Percentiles rank a stretch among this genome's conserved stretches.
phyloP scores from a whole-genome alignment of 2,329 filamentous ascomycete species.

The Capronia epimyces region DNA sequence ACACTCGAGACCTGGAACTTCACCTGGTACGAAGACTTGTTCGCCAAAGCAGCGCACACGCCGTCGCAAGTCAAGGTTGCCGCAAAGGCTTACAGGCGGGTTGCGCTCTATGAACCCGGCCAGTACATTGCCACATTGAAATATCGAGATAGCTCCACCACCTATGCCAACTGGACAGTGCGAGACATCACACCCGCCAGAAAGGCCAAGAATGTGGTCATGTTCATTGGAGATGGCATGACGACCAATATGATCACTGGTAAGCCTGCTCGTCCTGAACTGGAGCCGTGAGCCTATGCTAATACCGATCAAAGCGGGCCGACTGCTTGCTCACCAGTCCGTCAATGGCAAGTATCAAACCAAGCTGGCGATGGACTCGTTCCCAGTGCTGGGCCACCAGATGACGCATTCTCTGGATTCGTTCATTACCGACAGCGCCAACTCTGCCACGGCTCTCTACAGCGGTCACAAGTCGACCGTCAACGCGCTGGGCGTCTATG shows the following conservation, averaged over 20 bases:
- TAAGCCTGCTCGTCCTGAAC: constrained; percentile 6
- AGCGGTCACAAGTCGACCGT: constrained; percentile 78
- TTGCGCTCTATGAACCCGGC: constrained; percentile 72
- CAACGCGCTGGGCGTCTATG: constrained; percentile 76
- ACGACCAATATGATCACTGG: constrained; percentile 45
- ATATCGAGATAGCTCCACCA: constrained; percentile 68
- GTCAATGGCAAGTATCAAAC: constrained; percentile 80
- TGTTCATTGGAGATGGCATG: constrained; percentile 72
- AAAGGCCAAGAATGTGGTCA: constrained; percentile 76
- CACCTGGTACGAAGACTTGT: constrained; percentile 77
- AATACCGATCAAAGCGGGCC: constrained; percentile 65
- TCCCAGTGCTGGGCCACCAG: constrained; percentile 79
- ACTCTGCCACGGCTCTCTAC: constrained; percentile 76
- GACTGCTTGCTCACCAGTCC: constrained; percentile 72
- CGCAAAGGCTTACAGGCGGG: constrained; percentile 68
- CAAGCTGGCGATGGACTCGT: constrained; percentile 70
- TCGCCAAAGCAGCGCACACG: constrained; percentile 64
- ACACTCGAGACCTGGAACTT: constrained; percentile 76
- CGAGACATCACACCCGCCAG: constrained; percentile 63
- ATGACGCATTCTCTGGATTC: constrained; percentile 83
- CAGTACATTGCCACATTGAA: constrained; percentile 69
- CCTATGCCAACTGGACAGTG: constrained; percentile 70
- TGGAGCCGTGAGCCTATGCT: background rate
- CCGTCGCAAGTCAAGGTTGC: constrained; percentile 74
- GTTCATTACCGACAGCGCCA: constrained; percentile 83